phyloP scores from a whole-genome alignment of 108 stramenopile species.

The Nannochloropsis oceanica region DNA sequence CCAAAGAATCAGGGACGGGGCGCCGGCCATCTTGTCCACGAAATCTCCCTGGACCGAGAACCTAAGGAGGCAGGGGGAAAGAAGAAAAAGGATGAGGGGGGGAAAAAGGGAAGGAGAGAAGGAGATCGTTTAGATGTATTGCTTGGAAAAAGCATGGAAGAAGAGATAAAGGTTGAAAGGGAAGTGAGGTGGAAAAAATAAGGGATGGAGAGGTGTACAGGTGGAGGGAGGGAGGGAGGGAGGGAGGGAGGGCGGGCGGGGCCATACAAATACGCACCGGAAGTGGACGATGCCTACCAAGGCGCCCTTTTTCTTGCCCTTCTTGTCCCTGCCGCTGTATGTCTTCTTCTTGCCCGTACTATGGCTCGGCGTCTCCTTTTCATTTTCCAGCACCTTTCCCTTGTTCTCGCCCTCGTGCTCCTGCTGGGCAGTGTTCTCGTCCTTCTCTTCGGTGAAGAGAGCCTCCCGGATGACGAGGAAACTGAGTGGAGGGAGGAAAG shows the following conservation, averaged over 20 bases:
- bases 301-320: background rate
- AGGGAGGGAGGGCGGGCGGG: too few relatives aligned
- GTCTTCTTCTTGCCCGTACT: background rate
- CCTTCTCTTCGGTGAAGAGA: background rate
- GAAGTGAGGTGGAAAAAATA: too few relatives aligned
- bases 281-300: background rate
- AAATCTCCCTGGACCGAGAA: slow-evolving; percentile 28
- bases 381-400: background rate
- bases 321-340: background rate
- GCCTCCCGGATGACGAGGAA: background rate
- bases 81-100: background rate
- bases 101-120: too few relatives aligned
- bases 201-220: too few relatives aligned
- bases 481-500: background rate
- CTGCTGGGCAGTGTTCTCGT: background rate
- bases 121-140: too few relatives aligned
- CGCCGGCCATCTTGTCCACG: slow-evolving; percentile 14
- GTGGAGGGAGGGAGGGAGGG: too few relatives aligned
- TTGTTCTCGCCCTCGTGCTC: background rate
- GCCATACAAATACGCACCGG: background rate
- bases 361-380: background rate
- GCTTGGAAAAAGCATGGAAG: too few relatives aligned
- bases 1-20: background rate
- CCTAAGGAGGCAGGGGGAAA: background rate
- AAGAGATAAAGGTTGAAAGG: too few relatives aligned